Percentiles rank a stretch among this genome's conserved stretches.
phyloP scores from a whole-genome alignment of 805 yeast species.

The Metahyphopichia silvanorum region DNA sequence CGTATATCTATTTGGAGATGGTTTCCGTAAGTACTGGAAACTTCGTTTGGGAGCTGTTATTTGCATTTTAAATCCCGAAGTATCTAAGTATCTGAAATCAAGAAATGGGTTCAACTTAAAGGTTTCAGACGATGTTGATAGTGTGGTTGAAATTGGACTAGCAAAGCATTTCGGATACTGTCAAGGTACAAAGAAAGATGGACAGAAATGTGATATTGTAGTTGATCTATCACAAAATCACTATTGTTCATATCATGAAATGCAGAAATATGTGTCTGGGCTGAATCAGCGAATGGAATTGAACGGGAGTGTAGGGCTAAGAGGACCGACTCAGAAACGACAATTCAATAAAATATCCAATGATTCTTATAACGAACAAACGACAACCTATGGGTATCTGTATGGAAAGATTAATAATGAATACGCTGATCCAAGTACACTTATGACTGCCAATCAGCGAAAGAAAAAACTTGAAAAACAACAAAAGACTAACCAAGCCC shows the following conservation, averaged over 20 bases:
- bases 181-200: slow-evolving; percentile 44
- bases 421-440: slow-evolving; percentile 47
- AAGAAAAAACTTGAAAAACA: slow-evolving; percentile 27
- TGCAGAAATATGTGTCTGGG: slow-evolving; percentile 47
- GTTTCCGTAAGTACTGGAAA: slow-evolving; percentile 71
- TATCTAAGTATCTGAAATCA: slow-evolving; percentile 28
- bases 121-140: slow-evolving; percentile 47
- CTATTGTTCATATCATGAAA: slow-evolving; percentile 73
- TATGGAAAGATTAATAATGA: slow-evolving; percentile 24
- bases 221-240: slow-evolving; percentile 52
- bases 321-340: slow-evolving; percentile 45
- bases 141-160: slow-evolving; percentile 71
- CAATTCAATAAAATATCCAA: slow-evolving; percentile 20
- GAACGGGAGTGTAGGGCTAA: slow-evolving; percentile 54
- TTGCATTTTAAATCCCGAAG: slow-evolving; percentile 70
- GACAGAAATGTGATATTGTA: slow-evolving; percentile 55
- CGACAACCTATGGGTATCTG: slow-evolving; percentile 3
- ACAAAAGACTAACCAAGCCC: slow-evolving; percentile 27
- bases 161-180: slow-evolving; percentile 70
- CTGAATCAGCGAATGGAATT: slow-evolving; percentile 74
- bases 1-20: slow-evolving; percentile 61
- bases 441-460: slow-evolving; percentile 36
- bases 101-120: slow-evolving; percentile 49
- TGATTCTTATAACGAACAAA: slow-evolving; percentile 33
- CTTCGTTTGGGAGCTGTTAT: slow-evolving; percentile 70